These are phyloP conservation scores for Mycena indigotica DNA, from an alignment of 768 basidiomycete species.

Conservation along the genomic window DNA sequence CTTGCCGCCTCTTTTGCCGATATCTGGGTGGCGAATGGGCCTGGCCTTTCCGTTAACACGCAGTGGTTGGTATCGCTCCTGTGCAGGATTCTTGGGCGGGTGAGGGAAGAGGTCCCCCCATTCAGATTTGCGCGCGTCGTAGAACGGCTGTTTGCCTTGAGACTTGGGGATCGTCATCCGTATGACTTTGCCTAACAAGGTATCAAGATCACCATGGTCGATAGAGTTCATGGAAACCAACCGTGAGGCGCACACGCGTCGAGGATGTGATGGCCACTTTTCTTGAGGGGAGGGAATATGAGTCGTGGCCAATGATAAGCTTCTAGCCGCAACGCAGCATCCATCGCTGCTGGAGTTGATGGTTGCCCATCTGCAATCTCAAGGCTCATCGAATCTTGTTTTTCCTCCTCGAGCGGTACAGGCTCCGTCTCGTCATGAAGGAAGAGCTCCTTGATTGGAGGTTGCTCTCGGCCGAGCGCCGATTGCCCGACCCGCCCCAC, in stretches of 20 bases:
- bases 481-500: conserved; percentile 55
- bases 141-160: conserved; percentile 93
- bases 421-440: conserved; percentile 38
- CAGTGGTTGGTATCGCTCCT: conserved; percentile 57
- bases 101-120: conserved; percentile 99
- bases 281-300: conserved; percentile 89
- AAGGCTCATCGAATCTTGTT: conserved; percentile 10
- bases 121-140: conserved; percentile 88
- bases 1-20: conserved; percentile 53
- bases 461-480: conserved; percentile 40
- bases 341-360: conserved; percentile 38
- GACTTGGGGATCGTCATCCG: conserved; percentile 90
- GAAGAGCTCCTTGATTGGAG: conserved; percentile 43
- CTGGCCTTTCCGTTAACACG: conserved; percentile 32
- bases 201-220: not conserved
- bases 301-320: conserved; percentile 90
- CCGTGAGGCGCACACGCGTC: conserved; percentile 88
- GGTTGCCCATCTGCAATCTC: conserved; percentile 8
- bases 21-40: conserved; percentile 46
- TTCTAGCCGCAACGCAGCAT: conserved; percentile 64
- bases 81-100: conserved; percentile 72
- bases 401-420: conserved; percentile 9
- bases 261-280: conserved; percentile 87
- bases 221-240: conserved; percentile 28
- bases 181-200: conserved; percentile 78